A percentile compares a stretch with the other conserved stretches of the same genome.
phyloP scores from a whole-genome alignment of 768 basidiomycete species.

The Phylloporus arenicola region DNA sequence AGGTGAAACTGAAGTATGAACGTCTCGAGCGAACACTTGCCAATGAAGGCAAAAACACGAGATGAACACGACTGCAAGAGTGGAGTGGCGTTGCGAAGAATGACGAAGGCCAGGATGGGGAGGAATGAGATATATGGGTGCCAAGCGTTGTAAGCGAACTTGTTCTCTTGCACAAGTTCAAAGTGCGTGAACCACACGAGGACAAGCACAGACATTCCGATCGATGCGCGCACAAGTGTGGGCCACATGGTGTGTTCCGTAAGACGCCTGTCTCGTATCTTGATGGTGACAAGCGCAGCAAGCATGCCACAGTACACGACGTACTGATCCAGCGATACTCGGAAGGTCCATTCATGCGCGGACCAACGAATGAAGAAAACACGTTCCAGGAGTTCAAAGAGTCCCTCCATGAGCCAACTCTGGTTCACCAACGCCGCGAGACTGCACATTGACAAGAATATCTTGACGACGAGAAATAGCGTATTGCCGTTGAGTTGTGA shows the following conservation, averaged over 20 bases:
- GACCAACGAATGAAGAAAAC: slow-evolving; percentile 79
- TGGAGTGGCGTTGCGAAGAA: slow-evolving; percentile 70
- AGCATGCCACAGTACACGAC: slow-evolving; percentile 88
- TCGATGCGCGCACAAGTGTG: slow-evolving; percentile 40
- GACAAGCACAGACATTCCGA: slow-evolving; percentile 46
- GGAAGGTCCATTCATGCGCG: slow-evolving; percentile 82
- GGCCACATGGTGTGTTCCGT: slow-evolving; percentile 68
- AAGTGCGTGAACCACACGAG: slow-evolving; percentile 80
- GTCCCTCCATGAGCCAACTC: slow-evolving; percentile 52
- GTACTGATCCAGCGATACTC: slow-evolving; percentile 83
- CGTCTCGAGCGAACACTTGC: slow-evolving; percentile 83
- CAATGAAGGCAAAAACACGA: slow-evolving; percentile 71
- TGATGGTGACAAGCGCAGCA: slow-evolving; percentile 65
- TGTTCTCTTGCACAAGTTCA: slow-evolving; percentile 69
- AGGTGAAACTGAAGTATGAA: slow-evolving; percentile 89
- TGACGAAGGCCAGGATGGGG: slow-evolving; percentile 71
- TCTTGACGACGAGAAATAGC: slow-evolving; percentile 64
- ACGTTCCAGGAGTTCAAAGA: slow-evolving; percentile 60
- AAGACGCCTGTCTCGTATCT: slow-evolving; percentile 66
- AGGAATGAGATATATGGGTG: slow-evolving; percentile 79
- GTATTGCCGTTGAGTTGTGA: slow-evolving; percentile 67
- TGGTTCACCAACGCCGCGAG: slow-evolving; percentile 65
- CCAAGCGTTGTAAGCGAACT: slow-evolving; percentile 82
- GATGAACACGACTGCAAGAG: slow-evolving; percentile 67
- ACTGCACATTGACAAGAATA: slow-evolving; percentile 55